Conservation (phyloP, 2,329 filamentous ascomycete species). For the Fusarium miscanthi region DNA sequence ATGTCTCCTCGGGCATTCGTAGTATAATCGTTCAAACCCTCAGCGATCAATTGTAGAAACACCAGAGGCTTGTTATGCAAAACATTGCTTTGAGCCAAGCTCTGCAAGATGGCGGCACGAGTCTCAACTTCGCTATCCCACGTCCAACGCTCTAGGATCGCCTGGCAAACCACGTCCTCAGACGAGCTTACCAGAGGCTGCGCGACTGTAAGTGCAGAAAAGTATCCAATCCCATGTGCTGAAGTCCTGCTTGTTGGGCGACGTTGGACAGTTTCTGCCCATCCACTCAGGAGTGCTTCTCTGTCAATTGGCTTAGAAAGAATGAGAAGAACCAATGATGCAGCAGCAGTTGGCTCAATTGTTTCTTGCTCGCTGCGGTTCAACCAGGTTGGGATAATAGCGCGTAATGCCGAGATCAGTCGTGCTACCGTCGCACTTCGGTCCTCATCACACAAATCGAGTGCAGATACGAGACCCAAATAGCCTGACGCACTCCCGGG, state of each 20-base stretch:
- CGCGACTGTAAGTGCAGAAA: slow-evolving; percentile 64
- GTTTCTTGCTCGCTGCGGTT: slow-evolving; percentile 62
- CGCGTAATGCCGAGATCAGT: slow-evolving; percentile 45
- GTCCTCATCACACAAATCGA: slow-evolving; percentile 28
- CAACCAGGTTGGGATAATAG: slow-evolving; percentile 59
- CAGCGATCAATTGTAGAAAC: slow-evolving; percentile 61
- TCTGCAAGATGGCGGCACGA: slow-evolving; percentile 65
- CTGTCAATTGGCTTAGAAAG: slow-evolving; percentile 54
- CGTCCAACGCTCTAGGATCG: slow-evolving; percentile 65
- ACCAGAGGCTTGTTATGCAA: slow-evolving; percentile 53
- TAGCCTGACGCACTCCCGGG: slow-evolving; percentile 34
- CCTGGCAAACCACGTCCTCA: slow-evolving; percentile 53
- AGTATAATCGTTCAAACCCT: slow-evolving; percentile 87
- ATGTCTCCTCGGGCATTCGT: slow-evolving; percentile 90
- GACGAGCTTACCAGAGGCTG: slow-evolving; percentile 54
- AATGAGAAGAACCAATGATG: slow-evolving; percentile 62
- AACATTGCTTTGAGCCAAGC: slow-evolving; percentile 60
- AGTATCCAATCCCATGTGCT: slow-evolving; percentile 61
- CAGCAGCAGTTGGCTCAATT: slow-evolving; percentile 61
- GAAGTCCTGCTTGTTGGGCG: slow-evolving; percentile 49
- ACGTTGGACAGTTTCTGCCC: slow-evolving; percentile 57
- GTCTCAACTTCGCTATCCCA: slow-evolving; percentile 63
- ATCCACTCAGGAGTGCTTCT: slow-evolving; percentile 55
- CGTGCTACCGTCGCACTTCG: slow-evolving; percentile 17
- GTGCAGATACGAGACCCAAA: slow-evolving; percentile 31